Conservation (phyloP, 371 early-diverging fungal species). For the Apophysomyces sp. region DNA sequence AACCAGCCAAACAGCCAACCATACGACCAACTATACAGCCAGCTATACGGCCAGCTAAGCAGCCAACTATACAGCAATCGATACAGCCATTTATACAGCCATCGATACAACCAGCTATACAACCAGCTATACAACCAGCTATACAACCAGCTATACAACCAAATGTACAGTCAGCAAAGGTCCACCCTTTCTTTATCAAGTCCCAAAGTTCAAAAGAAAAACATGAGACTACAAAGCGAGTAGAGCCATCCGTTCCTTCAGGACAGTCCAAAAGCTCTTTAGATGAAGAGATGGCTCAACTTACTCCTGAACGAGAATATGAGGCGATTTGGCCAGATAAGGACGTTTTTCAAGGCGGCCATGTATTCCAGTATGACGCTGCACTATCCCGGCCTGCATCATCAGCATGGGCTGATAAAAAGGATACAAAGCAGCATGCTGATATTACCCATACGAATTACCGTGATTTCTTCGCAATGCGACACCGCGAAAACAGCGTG, state of each 20-base stretch:
- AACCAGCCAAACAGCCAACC: no score
- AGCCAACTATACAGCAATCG: no score
- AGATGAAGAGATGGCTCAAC: neutral
- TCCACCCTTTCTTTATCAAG: conserved; percentile 2
- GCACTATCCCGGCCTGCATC: neutral
- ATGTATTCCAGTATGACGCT: neutral
- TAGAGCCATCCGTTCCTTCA: neutral
- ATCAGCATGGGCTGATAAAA: neutral
- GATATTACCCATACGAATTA: neutral
- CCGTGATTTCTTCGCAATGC: neutral
- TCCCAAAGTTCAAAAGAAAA: neutral
- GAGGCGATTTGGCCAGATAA: conserved; percentile 12
- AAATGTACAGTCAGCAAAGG: no score
- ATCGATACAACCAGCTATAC: no score
- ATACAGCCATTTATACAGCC: no score
- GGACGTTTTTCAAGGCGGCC: conserved; percentile 14
- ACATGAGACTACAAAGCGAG: neutral
- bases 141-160: neutral
- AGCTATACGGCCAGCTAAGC: no score
- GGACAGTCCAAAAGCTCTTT: neutral
- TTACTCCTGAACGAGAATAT: neutral
- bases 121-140: no score
- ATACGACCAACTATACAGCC: no score
- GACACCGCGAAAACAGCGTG: neutral
- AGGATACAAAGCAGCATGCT: neutral